Base-by-base conservation (phyloP, 352 stramenopile genomes). In the Phytopythium helicoides region DNA sequence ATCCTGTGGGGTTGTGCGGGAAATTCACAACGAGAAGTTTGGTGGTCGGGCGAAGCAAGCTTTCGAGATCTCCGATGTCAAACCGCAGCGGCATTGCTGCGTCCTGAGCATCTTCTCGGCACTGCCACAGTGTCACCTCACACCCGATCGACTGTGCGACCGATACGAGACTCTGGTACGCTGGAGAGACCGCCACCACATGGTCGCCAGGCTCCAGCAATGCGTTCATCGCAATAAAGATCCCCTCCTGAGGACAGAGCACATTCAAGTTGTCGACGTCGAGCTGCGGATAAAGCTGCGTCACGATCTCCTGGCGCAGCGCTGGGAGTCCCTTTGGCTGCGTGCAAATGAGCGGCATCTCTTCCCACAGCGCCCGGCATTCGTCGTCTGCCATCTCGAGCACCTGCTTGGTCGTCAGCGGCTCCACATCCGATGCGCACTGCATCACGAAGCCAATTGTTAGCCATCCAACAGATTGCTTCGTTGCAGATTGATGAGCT, bases 11-110 rank as follows among this genome's bases (percentile, higher is more conserved):
- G n/a, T 90, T 90, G 60, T 90, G 80, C 5, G 80, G 80, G 45
- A 91, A 92, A 58, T 92, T 90, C 31, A 90, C 52, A 0, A 88
- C 58, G 7, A 90, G 41, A 14, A 89, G 47, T 58, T 89, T 91
- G 10, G 73, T 85, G 40, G 67, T 71, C 8, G 56, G 52, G 3
- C 47, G 53, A n/a, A 89, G 50, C 5, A 87, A 48, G 6, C 21
- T 12, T 15, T 65, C 47, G 15, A 90, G 56, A 12, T 75, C 62
- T 22, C 47, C 26, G 33, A 86, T 51, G 47, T 67, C 48, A 50
- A 89, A 85, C 18, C 47, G 39, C 26, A 62, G 68, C 5, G 47
- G 40, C 12, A 47, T 51, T 5, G 25, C 28, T 6, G 41, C 25
- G 36, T 80, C 67, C 12, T 39, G 40, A 0, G 28, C 12, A 7